A percentile compares a stretch with the other conserved stretches of the same genome.
phyloP scores from a whole-genome alignment of 2,329 filamentous ascomycete species.

The Claviceps arundinis region DNA sequence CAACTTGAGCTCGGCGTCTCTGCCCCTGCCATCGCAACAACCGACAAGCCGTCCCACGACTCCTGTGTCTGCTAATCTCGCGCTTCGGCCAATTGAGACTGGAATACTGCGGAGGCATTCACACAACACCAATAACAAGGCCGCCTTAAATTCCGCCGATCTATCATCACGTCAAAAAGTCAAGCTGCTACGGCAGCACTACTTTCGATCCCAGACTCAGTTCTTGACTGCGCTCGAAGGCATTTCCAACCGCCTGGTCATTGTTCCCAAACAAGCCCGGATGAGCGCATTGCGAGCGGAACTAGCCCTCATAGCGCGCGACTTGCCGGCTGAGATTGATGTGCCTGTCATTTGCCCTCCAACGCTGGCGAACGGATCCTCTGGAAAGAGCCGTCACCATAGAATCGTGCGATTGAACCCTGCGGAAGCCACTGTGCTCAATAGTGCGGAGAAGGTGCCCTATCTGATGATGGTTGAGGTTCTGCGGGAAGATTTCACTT shows the following conservation, averaged over 20 bases:
- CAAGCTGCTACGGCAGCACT: slow-evolving; percentile 64
- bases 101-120: slow-evolving; percentile 45
- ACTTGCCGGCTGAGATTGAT: slow-evolving; percentile 71
- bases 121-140: slow-evolving; percentile 46
- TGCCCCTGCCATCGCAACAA: slow-evolving; percentile 47
- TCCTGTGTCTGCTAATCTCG: slow-evolving; percentile 41
- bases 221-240: slow-evolving; percentile 70
- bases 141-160: slow-evolving; percentile 43
- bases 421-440: slow-evolving; percentile 70
- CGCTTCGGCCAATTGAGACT: slow-evolving; percentile 30
- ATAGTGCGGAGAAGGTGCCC: slow-evolving; percentile 76
- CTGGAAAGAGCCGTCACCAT: slow-evolving; percentile 65
- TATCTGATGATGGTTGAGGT: slow-evolving; percentile 79
- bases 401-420: slow-evolving; percentile 74
- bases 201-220: slow-evolving; percentile 69
- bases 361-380: slow-evolving; percentile 57
- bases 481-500: slow-evolving; percentile 68
- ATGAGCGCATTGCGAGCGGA: slow-evolving; percentile 72
- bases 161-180: slow-evolving; percentile 54
- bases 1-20: slow-evolving; percentile 53
- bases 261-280: slow-evolving; percentile 68
- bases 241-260: slow-evolving; percentile 72
- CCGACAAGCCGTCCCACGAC: slow-evolving; percentile 40
- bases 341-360: slow-evolving; percentile 73
- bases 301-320: slow-evolving; percentile 66